phyloP scores from a whole-genome alignment of 495 filamentous ascomycete species.

The Aspergillus incahuasiensis region DNA sequence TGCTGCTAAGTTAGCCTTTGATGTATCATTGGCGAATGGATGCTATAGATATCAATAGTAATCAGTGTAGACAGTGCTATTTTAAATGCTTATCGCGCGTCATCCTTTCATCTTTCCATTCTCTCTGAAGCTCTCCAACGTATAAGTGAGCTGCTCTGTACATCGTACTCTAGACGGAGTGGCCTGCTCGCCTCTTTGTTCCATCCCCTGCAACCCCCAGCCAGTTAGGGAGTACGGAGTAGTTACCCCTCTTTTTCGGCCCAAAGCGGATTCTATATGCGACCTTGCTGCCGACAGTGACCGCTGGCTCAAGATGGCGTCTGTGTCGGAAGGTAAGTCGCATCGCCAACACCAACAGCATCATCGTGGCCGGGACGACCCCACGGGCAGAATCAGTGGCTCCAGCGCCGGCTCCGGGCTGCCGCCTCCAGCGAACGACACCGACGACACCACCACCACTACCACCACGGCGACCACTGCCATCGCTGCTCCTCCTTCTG shows the following conservation, averaged over 20 bases:
- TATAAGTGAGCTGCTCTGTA: background rate
- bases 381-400: constrained; percentile 25
- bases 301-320: background rate
- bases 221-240: background rate
- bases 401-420: constrained; percentile 7
- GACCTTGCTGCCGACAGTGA: background rate
- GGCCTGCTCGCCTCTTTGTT: background rate
- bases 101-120: background rate
- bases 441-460: constrained; percentile 10
- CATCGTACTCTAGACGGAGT: background rate
- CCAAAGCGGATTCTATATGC: background rate
- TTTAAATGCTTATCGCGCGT: background rate
- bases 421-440: constrained; percentile 20
- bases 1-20: background rate
- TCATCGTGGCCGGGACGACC: constrained; percentile 1
- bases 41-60: background rate
- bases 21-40: constrained; percentile 2
- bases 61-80: background rate
- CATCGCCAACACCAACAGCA: constrained; percentile 13
- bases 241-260: background rate
- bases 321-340: background rate
- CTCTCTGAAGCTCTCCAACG: background rate
- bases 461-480: constrained; percentile 8
- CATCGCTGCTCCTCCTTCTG: background rate
- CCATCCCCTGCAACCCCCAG: background rate